Evolutionary conservation across 2,329 filamentous ascomycete species (phyloP).

Genomic region (Lachnellula arida): DNA sequence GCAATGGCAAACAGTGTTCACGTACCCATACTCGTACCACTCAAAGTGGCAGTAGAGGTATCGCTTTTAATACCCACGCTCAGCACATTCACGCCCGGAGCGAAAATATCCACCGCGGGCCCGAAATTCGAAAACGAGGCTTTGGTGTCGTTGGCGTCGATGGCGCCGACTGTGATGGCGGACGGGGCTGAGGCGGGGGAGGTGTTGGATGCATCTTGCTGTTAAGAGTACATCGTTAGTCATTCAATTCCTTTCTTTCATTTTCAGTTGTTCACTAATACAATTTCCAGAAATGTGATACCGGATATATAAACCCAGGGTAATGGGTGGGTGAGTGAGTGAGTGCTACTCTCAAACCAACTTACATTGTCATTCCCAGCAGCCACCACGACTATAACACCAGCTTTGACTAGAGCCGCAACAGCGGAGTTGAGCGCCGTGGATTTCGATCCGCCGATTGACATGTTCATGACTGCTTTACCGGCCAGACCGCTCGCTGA

Average conservation of each 20-base stretch:
- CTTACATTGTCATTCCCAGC: constrained; percentile 45
- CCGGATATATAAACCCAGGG: too few species aligned
- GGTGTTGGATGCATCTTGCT: constrained; percentile 34
- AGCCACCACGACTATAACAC: constrained; percentile 49
- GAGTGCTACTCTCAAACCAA: background rate
- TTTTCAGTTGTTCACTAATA: too few species aligned
- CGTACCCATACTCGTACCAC: constrained; percentile 54
- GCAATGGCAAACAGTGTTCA: background rate
- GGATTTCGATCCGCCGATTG: constrained; percentile 29
- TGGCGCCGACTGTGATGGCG: constrained; percentile 50
- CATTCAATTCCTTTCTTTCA: background rate
- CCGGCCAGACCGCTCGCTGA: constrained; percentile 28
- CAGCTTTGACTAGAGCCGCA: constrained; percentile 26
- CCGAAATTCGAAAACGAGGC: constrained; percentile 50
- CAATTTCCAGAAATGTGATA: background rate
- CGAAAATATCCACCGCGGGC: constrained; percentile 45
- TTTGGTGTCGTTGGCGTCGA: constrained; percentile 35
- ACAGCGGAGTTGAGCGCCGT: constrained; percentile 27
- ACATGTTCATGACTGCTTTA: constrained; percentile 36
- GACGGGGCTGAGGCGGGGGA: constrained; percentile 46
- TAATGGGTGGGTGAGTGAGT: too few species aligned
- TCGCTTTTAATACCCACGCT: constrained; percentile 43
- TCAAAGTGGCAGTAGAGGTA: constrained; percentile 43
- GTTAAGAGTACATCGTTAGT: background rate
- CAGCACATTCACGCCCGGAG: constrained; percentile 43